These are phyloP conservation scores for Microsporum ferrugineum DNA, from an alignment of 2,329 filamentous ascomycete species.

Conservation along the genomic window DNA sequence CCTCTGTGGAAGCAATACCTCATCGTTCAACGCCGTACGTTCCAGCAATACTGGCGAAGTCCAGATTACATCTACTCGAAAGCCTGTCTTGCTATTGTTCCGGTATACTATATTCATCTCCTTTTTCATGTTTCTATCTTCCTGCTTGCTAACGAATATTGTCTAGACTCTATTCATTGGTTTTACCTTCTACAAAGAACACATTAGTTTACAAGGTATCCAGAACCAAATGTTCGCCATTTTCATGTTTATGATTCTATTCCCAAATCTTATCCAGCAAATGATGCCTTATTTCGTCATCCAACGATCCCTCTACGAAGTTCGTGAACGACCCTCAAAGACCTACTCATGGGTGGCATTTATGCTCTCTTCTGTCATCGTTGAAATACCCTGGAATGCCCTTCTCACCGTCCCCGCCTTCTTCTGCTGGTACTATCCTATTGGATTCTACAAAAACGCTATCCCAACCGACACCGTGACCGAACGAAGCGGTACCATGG, in stretches of 20 bases:
- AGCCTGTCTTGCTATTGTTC: constrained; percentile 51
- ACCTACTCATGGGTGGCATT: constrained; percentile 63
- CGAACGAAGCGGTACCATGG: constrained; percentile 52
- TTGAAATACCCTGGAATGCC: constrained; percentile 58
- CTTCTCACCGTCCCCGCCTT: constrained; percentile 53
- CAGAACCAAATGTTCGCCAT: constrained; percentile 88
- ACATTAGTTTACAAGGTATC: constrained; percentile 64
- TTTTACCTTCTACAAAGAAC: constrained; percentile 67
- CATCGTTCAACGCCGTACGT: constrained; percentile 61
- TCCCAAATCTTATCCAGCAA: constrained; percentile 47
- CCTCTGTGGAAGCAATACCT: constrained; percentile 57
- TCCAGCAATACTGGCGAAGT: constrained; percentile 86
- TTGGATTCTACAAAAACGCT: constrained; percentile 38
- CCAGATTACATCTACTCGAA: constrained; percentile 86
- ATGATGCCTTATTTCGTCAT: constrained; percentile 51
- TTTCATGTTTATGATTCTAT: constrained; percentile 75
- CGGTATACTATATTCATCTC: constrained; percentile 20
- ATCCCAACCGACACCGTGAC: constrained; percentile 29
- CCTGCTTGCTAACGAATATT: neutral
- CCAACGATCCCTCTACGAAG: constrained; percentile 49
- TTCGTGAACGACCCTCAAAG: constrained; percentile 52
- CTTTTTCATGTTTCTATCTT: neutral
- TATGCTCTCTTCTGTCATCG: constrained; percentile 57
- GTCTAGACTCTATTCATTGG: constrained; percentile 60
- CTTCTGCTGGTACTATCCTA: constrained; percentile 57